Conservation (phyloP, 495 filamentous ascomycete genomes). For the Amphirosellinia nigrospora region DNA sequence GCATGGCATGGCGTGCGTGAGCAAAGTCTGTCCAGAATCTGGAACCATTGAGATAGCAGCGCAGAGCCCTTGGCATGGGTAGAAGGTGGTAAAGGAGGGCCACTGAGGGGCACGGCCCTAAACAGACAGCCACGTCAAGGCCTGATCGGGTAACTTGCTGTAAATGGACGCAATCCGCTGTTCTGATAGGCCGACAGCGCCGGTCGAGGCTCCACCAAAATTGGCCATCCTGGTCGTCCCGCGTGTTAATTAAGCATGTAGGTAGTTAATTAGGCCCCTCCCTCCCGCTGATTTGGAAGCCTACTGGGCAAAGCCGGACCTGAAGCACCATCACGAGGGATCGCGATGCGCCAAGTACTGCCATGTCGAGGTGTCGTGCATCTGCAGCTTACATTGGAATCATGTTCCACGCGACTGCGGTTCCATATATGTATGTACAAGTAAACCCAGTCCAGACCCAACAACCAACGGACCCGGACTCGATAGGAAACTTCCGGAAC, state of each 20-base stretch:
- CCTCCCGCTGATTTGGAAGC: conserved; percentile 19
- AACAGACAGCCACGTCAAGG: conserved; percentile 1
- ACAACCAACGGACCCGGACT: too few species aligned
- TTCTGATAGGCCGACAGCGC: background rate
- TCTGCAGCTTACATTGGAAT: conserved; percentile 19
- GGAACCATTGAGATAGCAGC: conserved; percentile 8
- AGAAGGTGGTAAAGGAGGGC: background rate
- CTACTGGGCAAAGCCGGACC: background rate
- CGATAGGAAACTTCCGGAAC: too few species aligned
- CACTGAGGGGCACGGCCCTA: background rate
- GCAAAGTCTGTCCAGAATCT: background rate
- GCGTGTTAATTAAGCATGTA: conserved; percentile 9
- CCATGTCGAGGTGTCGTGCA: conserved; percentile 23
- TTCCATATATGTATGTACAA: background rate
- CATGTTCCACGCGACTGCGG: background rate
- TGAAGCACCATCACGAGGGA: background rate
- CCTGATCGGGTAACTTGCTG: conserved; percentile 14
- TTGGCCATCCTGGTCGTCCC: background rate
- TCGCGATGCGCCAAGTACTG: conserved; percentile 19
- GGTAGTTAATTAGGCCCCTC: too few species aligned
- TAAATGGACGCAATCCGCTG: conserved; percentile 1
- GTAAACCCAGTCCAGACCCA: too few species aligned
- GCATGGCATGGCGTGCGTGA: background rate
- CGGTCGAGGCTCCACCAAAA: background rate
- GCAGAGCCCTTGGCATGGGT: background rate